Conservation (phyloP, 2,329 filamentous ascomycete species). For the Phyllosticta citrichinensis region DNA sequence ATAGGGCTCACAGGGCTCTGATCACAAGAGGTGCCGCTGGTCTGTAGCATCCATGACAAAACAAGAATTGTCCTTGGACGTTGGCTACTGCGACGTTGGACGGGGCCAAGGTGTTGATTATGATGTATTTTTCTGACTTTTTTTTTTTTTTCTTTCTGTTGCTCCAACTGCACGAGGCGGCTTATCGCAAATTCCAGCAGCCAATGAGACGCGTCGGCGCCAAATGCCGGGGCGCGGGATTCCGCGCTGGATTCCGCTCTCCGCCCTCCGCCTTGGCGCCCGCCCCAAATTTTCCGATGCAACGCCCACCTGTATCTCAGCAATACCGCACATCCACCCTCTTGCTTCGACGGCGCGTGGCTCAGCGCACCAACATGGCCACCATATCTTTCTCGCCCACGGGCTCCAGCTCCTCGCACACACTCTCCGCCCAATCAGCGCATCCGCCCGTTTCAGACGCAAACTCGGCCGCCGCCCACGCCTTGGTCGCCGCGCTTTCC, state of each 20-base stretch:
- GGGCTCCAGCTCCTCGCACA: slow-evolving; percentile 30
- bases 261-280: background rate
- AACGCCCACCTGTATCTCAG: background rate
- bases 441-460: slow-evolving; percentile 25
- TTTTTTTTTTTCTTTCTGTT: background rate
- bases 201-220: background rate
- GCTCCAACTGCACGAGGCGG: background rate
- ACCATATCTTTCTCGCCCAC: slow-evolving; percentile 21
- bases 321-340: background rate
- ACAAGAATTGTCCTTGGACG: background rate
- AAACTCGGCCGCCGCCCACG: slow-evolving; percentile 19
- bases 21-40: too few relatives aligned
- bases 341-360: background rate
- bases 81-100: background rate
- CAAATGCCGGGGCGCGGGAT: background rate
- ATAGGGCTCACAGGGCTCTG: background rate
- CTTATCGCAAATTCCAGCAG: background rate
- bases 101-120: background rate
- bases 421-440: slow-evolving; percentile 27
- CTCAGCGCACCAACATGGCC: slow-evolving; percentile 7
- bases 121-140: background rate
- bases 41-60: background rate
- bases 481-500: slow-evolving; percentile 49
- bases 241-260: background rate
- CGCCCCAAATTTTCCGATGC: slow-evolving; percentile 7